Percentiles rank a stretch among this genome's conserved stretches.
Conservation (phyloP, 768 basidiomycete species). For the Leccinum incarnatum region DNA sequence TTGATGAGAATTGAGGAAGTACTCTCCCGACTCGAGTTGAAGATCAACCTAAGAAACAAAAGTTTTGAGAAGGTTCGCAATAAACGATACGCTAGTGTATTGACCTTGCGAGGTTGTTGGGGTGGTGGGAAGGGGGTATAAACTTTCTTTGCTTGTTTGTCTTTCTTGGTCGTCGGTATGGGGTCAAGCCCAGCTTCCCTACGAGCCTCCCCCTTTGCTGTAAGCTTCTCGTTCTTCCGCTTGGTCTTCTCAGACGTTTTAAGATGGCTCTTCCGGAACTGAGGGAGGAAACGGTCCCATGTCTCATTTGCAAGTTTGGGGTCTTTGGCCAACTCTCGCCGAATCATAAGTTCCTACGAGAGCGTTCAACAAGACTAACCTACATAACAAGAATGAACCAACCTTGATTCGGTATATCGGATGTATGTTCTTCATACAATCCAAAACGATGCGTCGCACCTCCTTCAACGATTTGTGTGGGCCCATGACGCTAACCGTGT, state of each 20-base stretch:
- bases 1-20: conserved; percentile 91
- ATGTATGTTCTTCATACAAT: conserved; percentile 99
- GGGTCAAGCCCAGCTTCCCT: conserved; percentile 62
- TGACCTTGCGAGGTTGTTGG: conserved; percentile 87
- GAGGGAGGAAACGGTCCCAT: conserved; percentile 97
- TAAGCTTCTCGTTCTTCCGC: conserved; percentile 76
- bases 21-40: conserved; percentile 95
- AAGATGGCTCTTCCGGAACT: conserved; percentile 91
- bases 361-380: not conserved
- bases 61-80: conserved; percentile 4
- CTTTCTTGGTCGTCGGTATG: conserved; percentile 33
- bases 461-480: conserved; percentile 94
- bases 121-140: conserved; percentile 99
- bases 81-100: conserved; percentile 7
- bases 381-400: conserved; percentile 3
- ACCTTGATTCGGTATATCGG: conserved; percentile 99
- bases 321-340: conserved; percentile 96
- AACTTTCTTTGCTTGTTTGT: conserved; percentile 74
- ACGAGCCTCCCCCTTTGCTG: conserved; percentile 60
- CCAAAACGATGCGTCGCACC: conserved; percentile 91
- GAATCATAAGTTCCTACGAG: conserved; percentile 92
- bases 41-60: conserved; percentile 65
- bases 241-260: conserved; percentile 92
- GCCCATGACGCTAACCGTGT: conserved; percentile 97
- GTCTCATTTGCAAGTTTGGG: conserved; percentile 91